Conservation (phyloP, 1,139 yeast genomes). For the Martiniozyma asiatica region DNA sequence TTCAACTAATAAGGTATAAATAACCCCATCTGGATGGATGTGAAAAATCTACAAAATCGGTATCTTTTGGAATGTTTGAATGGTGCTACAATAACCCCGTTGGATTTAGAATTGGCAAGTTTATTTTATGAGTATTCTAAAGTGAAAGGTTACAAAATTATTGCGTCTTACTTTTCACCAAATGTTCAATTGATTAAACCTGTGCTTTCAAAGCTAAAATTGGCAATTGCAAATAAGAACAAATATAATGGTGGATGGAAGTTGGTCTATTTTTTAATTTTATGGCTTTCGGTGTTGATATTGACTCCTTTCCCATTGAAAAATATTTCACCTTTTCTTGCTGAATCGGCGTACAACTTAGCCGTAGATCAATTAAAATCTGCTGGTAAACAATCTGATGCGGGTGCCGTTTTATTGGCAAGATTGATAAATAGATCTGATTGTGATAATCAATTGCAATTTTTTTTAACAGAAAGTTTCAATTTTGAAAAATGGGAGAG, state of each 20-base stretch:
- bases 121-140: conserved; percentile 1
- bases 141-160: background rate
- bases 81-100: too few relatives aligned
- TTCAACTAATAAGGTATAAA: too few relatives aligned
- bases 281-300: conserved; percentile 64
- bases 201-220: background rate
- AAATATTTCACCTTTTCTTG: conserved; percentile 25
- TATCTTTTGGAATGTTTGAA: too few relatives aligned
- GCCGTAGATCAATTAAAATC: conserved; percentile 24
- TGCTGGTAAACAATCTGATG: conserved; percentile 36
- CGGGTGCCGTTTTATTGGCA: conserved; percentile 31
- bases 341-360: conserved; percentile 25
- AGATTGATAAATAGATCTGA: conserved; percentile 31
- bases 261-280: conserved; percentile 42
- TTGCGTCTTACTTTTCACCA: conserved; percentile 2
- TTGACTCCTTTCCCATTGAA: conserved; percentile 60
- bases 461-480: conserved; percentile 13
- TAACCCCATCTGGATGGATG: too few relatives aligned
- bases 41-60: too few relatives aligned
- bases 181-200: conserved; percentile 2
- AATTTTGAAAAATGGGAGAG: conserved; percentile 12
- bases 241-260: conserved; percentile 33
- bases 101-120: conserved; percentile 1
- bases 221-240: background rate
- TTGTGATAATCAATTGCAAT: conserved; percentile 7